Evolutionary conservation across 805 yeast species (phyloP).

Genomic region (Lipomyces starkeyi): DNA sequence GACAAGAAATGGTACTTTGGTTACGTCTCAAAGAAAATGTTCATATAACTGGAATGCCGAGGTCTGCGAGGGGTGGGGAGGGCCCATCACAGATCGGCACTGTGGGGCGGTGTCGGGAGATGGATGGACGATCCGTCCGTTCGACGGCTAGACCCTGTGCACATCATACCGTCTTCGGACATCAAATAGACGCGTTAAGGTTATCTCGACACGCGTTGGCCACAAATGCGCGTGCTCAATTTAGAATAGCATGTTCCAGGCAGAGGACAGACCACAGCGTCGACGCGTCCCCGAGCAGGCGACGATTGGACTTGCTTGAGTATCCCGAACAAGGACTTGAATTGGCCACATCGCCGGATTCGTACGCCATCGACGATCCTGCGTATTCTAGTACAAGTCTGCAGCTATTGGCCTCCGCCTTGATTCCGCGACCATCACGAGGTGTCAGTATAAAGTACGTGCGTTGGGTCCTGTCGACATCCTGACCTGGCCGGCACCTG

Average conservation of each 20-base stretch:
- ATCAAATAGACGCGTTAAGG: neutral
- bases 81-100: too few species aligned
- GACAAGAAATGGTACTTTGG: too few species aligned
- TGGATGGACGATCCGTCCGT: neutral
- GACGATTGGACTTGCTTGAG: neutral
- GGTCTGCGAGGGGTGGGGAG: too few species aligned
- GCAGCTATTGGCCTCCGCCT: neutral
- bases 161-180: neutral
- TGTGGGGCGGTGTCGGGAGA: too few species aligned
- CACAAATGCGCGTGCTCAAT: neutral
- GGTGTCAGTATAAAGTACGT: neutral
- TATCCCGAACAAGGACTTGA: neutral
- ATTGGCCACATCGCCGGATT: neutral
- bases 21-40: too few species aligned
- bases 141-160: neutral
- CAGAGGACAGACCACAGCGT: neutral
- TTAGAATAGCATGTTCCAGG: neutral
- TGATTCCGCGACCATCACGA: neutral
- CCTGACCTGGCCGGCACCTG: neutral
- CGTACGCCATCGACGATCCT: neutral
- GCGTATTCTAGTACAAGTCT: neutral
- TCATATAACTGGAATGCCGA: too few species aligned
- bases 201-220: slow-evolving; percentile 1
- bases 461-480: neutral
- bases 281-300: neutral